Evolutionary conservation across 495 filamentous ascomycete genomes (phyloP).

Genomic region (Aspergillus sparsus): DNA sequence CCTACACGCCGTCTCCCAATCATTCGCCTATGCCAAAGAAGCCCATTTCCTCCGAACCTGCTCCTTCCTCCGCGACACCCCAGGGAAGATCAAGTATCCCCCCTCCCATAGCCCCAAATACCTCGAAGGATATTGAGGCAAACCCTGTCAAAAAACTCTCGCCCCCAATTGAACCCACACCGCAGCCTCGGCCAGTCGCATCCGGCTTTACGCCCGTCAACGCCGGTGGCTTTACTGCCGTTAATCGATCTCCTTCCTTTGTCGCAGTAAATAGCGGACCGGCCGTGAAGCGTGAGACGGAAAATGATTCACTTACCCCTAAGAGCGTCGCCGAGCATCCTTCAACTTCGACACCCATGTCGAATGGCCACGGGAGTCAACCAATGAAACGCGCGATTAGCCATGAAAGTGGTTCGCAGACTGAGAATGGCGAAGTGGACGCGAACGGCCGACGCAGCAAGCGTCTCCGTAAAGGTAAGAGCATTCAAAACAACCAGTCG

Average conservation of each 20-base stretch:
- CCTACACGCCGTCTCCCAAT: slow-evolving; percentile 87
- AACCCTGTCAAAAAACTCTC: slow-evolving; percentile 38
- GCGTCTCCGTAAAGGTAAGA: slow-evolving; percentile 85
- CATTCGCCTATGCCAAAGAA: slow-evolving; percentile 78
- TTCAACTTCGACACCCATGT: slow-evolving; percentile 42
- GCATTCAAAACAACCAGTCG: not conserved
- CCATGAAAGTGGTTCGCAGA: slow-evolving; percentile 67
- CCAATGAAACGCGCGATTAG: slow-evolving; percentile 82
- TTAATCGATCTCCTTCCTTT: slow-evolving; percentile 60
- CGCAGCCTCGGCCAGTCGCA: slow-evolving; percentile 48
- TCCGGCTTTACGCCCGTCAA: slow-evolving; percentile 85
- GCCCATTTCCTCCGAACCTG: slow-evolving; percentile 54
- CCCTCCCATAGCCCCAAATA: slow-evolving; percentile 67
- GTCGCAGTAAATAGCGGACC: slow-evolving; percentile 51
- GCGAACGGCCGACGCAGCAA: slow-evolving; percentile 82
- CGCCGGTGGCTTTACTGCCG: slow-evolving; percentile 76
- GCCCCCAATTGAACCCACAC: slow-evolving; percentile 53
- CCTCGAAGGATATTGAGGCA: slow-evolving; percentile 57
- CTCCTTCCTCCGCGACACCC: slow-evolving; percentile 63
- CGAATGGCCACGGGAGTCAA: slow-evolving; percentile 59
- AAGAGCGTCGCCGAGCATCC: slow-evolving; percentile 43
- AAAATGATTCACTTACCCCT: slow-evolving; percentile 48
- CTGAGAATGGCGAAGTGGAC: slow-evolving; percentile 65
- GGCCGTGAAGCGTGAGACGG: slow-evolving; percentile 51
- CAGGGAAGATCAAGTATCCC: slow-evolving; percentile 71